A percentile compares a stretch with the other conserved stretches of the same genome.
Evolutionary conservation across 2,329 filamentous ascomycete species (phyloP).

Genomic region (Rugonectria rugulosa): DNA sequence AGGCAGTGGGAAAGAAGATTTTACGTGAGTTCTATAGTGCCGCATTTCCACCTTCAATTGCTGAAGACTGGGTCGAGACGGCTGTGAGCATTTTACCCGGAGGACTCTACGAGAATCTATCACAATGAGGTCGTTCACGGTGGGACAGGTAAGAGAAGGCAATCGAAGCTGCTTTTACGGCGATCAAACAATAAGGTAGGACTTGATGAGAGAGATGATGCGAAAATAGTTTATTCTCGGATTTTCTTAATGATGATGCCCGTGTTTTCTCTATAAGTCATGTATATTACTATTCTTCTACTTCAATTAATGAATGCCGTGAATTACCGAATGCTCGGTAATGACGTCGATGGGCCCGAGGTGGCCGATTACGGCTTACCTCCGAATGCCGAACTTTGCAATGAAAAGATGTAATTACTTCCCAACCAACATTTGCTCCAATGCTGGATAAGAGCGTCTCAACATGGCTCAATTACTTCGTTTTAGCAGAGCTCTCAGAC

Average conservation of each 20-base stretch:
- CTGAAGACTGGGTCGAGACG: constrained; percentile 43
- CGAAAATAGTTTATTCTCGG: too few relatives aligned
- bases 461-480: constrained; percentile 2
- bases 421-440: too few relatives aligned
- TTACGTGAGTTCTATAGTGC: constrained; percentile 30
- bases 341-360: constrained; percentile 16
- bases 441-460: too few relatives aligned
- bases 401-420: too few relatives aligned
- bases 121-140: constrained; percentile 33
- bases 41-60: constrained; percentile 35
- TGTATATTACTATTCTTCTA: too few relatives aligned
- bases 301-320: too few relatives aligned
- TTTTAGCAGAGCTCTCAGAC: not conserved
- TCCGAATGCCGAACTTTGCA: too few relatives aligned
- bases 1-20: constrained; percentile 36
- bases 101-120: constrained; percentile 30
- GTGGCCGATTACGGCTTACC: too few relatives aligned
- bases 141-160: constrained; percentile 28
- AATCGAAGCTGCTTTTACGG: constrained; percentile 20
- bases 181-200: not conserved
- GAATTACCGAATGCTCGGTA: constrained; percentile 19
- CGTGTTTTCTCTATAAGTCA: not conserved
- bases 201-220: not conserved
- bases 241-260: too few relatives aligned
- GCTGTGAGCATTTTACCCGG: constrained; percentile 38